Percentiles rank a stretch among this genome's conserved stretches.
Conservation (phyloP, 2,329 filamentous ascomycete species). For the Aspergillus candidus region DNA sequence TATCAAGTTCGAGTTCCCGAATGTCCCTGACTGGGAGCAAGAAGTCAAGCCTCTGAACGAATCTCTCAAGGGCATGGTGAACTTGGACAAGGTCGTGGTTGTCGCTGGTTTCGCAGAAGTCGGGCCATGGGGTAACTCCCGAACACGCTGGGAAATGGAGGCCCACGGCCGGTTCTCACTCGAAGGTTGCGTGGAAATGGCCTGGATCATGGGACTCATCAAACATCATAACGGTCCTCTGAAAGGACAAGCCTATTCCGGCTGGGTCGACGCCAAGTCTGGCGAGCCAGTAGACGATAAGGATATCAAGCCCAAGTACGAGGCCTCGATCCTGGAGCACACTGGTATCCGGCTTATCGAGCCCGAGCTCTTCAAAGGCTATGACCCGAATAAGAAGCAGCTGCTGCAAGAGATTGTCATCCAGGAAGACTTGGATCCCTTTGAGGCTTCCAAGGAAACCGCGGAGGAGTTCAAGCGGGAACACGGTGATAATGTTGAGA, state of each 20-base stretch:
- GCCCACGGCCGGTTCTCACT: conserved; percentile 93
- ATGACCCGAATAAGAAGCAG: conserved; percentile 98
- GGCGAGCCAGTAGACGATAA: conserved; percentile 96
- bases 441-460: conserved; percentile 94
- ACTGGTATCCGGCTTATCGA: conserved; percentile 96
- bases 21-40: conserved; percentile 81
- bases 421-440: conserved; percentile 92
- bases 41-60: conserved; percentile 85
- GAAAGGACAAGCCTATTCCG: conserved; percentile 93
- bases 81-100: conserved; percentile 95
- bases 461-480: conserved; percentile 95
- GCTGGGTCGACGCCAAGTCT: conserved; percentile 91
- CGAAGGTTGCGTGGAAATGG: conserved; percentile 98
- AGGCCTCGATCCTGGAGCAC: conserved; percentile 94
- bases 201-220: conserved; percentile 99
- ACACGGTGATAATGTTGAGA: conserved; percentile 95
- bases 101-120: conserved; percentile 88
- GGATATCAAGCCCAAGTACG: conserved; percentile 95
- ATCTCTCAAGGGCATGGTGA: conserved; percentile 93
- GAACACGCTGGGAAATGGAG: conserved; percentile 99
- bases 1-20: conserved; percentile 94
- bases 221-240: conserved; percentile 96
- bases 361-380: conserved; percentile 91
- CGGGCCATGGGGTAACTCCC: conserved; percentile 90
- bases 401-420: conserved; percentile 96